Evolutionary conservation across 2,329 filamentous ascomycete genomes (phyloP).

Genomic region (Phialocephala sp.): DNA sequence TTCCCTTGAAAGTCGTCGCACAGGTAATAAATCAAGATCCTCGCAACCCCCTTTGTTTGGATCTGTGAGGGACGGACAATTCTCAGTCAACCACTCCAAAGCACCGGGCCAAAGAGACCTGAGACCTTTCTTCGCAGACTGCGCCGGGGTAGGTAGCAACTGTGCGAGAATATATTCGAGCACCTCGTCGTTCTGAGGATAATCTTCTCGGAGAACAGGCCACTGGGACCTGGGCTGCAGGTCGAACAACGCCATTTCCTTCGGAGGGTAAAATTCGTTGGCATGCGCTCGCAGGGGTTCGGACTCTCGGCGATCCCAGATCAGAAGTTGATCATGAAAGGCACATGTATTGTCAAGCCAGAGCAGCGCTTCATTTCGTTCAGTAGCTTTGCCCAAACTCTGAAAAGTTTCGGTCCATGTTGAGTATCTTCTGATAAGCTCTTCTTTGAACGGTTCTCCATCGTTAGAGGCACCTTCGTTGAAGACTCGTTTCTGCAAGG

Average conservation of each 20-base stretch:
- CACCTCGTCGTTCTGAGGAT: slow-evolving; percentile 48
- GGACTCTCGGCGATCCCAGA: slow-evolving; percentile 72
- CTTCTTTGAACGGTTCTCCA: not conserved
- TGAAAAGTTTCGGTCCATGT: not conserved
- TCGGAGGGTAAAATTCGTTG: slow-evolving; percentile 71
- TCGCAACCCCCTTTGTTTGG: slow-evolving; percentile 51
- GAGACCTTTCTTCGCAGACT: slow-evolving; percentile 52
- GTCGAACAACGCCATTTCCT: slow-evolving; percentile 65
- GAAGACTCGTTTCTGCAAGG: not conserved
- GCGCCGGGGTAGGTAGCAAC: slow-evolving; percentile 45
- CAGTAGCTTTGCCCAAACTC: not conserved
- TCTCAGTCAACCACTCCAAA: slow-evolving; percentile 55
- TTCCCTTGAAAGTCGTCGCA: slow-evolving; percentile 55
- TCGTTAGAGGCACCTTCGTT: not conserved
- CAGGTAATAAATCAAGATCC: slow-evolving; percentile 48
- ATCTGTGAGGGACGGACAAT: slow-evolving; percentile 57
- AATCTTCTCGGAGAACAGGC: slow-evolving; percentile 52
- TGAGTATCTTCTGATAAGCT: not conserved
- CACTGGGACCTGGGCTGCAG: slow-evolving; percentile 64
- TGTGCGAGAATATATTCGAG: slow-evolving; percentile 58
- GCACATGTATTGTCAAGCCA: not conserved
- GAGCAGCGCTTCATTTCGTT: not conserved
- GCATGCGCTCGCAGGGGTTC: slow-evolving; percentile 68
- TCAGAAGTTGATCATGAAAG: slow-evolving; percentile 49
- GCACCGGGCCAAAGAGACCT: slow-evolving; percentile 65